A percentile compares a stretch with the other conserved stretches of the same genome.
Evolutionary conservation across 2,329 filamentous ascomycete genomes (phyloP).

Genomic region (Atkinsonella hypoxylon): DNA sequence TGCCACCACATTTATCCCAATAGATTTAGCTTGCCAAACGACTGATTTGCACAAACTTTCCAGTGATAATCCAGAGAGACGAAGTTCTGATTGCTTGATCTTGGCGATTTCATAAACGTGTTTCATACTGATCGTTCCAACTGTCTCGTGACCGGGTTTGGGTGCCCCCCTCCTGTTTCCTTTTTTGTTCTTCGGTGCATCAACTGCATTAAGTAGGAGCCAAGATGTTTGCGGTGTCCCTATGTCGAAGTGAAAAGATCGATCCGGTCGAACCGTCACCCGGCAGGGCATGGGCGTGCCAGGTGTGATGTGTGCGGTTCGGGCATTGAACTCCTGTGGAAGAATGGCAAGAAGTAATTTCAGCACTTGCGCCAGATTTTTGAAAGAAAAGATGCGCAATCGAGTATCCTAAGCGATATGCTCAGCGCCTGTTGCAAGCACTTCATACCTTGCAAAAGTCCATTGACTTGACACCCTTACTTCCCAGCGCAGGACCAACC

Average conservation of each 20-base stretch:
- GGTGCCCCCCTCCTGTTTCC: conserved; percentile 67
- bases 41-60: conserved; percentile 62
- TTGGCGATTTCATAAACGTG: conserved; percentile 96
- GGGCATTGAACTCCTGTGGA: conserved; percentile 84
- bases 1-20: conserved; percentile 60
- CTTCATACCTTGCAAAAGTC: conserved; percentile 93
- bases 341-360: too few species aligned
- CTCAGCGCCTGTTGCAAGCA: not conserved
- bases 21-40: conserved; percentile 63
- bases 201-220: conserved; percentile 73
- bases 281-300: conserved; percentile 85
- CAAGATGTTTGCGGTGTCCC: conserved; percentile 92
- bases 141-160: conserved; percentile 61
- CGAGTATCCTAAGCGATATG: too few species aligned
- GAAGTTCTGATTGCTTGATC: conserved; percentile 75
- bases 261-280: conserved; percentile 84
- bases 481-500: conserved; percentile 89
- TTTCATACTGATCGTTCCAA: conserved; percentile 85
- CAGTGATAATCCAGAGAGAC: conserved; percentile 59
- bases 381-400: too few species aligned
- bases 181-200: conserved; percentile 59
- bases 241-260: conserved; percentile 85
- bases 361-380: too few species aligned
- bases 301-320: conserved; percentile 69
- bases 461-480: conserved; percentile 98